Conservation (phyloP, 2,329 filamentous ascomycete genomes). For the Calonectria fujianensis region DNA sequence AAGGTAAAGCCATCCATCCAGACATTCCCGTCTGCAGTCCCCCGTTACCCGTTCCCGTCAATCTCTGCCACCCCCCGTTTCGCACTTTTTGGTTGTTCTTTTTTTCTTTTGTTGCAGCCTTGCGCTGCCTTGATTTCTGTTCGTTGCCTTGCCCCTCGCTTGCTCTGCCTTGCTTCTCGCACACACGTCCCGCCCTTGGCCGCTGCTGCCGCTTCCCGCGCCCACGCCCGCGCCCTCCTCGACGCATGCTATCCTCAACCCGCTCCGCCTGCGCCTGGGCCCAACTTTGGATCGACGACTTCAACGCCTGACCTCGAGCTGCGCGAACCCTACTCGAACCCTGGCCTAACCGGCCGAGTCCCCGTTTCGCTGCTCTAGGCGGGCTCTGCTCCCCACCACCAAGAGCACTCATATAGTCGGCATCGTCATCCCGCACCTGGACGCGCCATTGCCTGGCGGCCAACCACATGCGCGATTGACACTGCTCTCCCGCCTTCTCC, state of each 20-base stretch:
- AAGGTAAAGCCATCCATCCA: conserved; percentile 51
- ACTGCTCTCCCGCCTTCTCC: conserved; percentile 65
- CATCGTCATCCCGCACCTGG: conserved; percentile 50
- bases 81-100: neutral
- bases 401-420: conserved; percentile 50
- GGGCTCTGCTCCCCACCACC: conserved; percentile 46
- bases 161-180: conserved; percentile 22
- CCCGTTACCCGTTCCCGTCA: conserved; percentile 36
- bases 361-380: conserved; percentile 46
- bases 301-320: conserved; percentile 27
- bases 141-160: conserved; percentile 40
- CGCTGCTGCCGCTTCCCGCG: conserved; percentile 39
- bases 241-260: conserved; percentile 37
- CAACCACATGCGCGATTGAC: conserved; percentile 72
- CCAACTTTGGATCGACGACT: conserved; percentile 25
- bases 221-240: conserved; percentile 24
- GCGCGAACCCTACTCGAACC: conserved; percentile 41
- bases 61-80: conserved; percentile 26
- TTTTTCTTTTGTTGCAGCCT: conserved; percentile 32
- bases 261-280: conserved; percentile 43
- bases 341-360: conserved; percentile 49
- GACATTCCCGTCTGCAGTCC: conserved; percentile 38
- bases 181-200: conserved; percentile 31
- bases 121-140: conserved; percentile 41
- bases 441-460: conserved; percentile 60